Base-by-base conservation (phyloP, 768 basidiomycete genomes). In the Psilocybe tampanensis region DNA sequence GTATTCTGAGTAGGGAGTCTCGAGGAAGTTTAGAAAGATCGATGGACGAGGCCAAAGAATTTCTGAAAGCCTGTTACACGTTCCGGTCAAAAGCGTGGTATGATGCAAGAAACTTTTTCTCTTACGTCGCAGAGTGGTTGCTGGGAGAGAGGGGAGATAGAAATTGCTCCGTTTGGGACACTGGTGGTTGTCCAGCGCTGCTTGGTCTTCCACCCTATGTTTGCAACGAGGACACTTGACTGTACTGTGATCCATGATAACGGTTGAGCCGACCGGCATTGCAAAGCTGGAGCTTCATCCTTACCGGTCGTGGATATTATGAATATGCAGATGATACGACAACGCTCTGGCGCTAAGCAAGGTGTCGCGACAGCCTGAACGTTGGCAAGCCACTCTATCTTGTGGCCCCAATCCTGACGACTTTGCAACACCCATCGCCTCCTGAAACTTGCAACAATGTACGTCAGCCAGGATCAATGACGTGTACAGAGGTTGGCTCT, bases 281-380 rank as follows among this genome's bases (percentile, higher is more conserved):
- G 45, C 45, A 33, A 26, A 55, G 41, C 8, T 23, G 44, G 50
- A 17, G n/a, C 36, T 54, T 24, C 11, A 55, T n/a, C 67, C 72
- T 41, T 55, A 77, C 77, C 68, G 61, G 52, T 81, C 79, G 29
- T 75, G 71, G 29, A 85, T 76, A 60, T 83, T 79, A 65, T 85
- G 84, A 47, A 85, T 80, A 60, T 85, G 82, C 19, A 84, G 66
- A 62, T 84, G 84, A 62, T 73, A 81, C 61, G 76, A 77, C 47
- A 85, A 72, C 18, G 79, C 77, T 59, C 74, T 75, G 52, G 76
- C 71, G 49, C 72, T 70, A 5, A 68, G 66, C 19, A 85, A 63
- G 8, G 73, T 70, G 67, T 82, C 75, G 13, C 64, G 63, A 64
- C 84, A 85, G 26, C 75, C 80, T 32, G 71, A 65, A 34, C 81